Evolutionary conservation across 2,329 filamentous ascomycete genomes (phyloP), one percentile per base, ranked within the genome.

Genomic region (Keithomyces neogunnii): DNA sequence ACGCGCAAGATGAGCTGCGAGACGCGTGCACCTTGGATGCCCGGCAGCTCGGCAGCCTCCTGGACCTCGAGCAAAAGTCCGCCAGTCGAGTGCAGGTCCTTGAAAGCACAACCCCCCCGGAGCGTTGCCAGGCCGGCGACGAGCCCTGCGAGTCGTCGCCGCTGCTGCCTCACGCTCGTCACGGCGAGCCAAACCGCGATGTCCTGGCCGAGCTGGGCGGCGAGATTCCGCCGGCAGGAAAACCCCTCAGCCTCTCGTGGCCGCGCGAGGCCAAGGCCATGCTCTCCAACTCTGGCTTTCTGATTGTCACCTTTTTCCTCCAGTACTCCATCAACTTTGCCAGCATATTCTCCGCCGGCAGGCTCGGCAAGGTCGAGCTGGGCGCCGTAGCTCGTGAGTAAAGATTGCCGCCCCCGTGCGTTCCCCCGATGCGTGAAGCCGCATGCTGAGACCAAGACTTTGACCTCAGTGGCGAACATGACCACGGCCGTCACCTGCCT

Each of bases 221-320:
- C 19, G 19, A 19, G 19, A 19, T 19, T 19, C 19, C 19, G 19
- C 1, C 19, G 19, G 19, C 19, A 19, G 19, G 19, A 19, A 19
- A 19, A 19, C 19, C 19, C 19, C 19, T 19, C 19, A 19, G 19
- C 19, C 19, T 19, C 19, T 19, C 88, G 1, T 96, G 90, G 89
- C 83, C 86, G 65, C 81, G 89, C 53, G 91, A 96, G 72, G 76
- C 86, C 28, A 89, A 89, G 69, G 89, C 89, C 1, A 75, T 96
- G 35, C 73, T 77, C 13, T 76, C 77, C 58, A 89, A 89, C 60
- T 82, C 86, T 0, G 71, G 76, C 11, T 85, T 86, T 1, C 67
- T 91, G 38, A 78, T 88, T 31, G 54, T 56, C 3, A 89, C 87
- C 0, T 90, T 89, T 60, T 53, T 89, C 47, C 72, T 91, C 26